These are phyloP conservation scores for Syzygium malaccense DNA, from an alignment of 441 rosid genomes.

Conservation along the genomic window DNA sequence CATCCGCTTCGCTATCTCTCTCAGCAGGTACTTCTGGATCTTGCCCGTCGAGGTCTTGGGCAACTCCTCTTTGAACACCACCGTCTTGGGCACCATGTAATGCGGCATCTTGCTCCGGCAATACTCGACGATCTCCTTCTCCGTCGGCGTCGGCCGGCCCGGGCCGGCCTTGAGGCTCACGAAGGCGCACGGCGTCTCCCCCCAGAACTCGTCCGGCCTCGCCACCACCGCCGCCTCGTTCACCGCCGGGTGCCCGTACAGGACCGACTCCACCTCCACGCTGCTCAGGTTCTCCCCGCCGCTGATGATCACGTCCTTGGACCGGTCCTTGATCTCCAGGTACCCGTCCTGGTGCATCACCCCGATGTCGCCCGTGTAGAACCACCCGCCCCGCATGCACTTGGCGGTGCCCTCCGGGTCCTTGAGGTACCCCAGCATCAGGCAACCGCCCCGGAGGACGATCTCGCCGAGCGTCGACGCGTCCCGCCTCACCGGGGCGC, in stretches of 20 bases:
- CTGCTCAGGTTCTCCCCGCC: conserved; percentile 85
- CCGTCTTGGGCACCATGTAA: conserved; percentile 64
- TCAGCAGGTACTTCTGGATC: conserved; percentile 54
- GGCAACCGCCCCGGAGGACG: conserved; percentile 51
- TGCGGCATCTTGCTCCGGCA: conserved; percentile 34
- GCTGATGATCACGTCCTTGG: conserved; percentile 76
- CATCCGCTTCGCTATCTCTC: conserved; percentile 47
- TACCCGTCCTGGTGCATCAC: conserved; percentile 76
- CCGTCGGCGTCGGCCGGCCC: conserved; percentile 18
- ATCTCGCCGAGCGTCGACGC: conserved; percentile 55
- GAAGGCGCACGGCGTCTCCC: conserved; percentile 83
- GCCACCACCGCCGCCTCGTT: conserved; percentile 80
- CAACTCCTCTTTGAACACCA: conserved; percentile 55
- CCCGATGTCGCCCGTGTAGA: conserved; percentile 69
- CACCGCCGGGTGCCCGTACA: conserved; percentile 50
- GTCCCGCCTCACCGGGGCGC: conserved; percentile 44
- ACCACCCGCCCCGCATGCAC: conserved; percentile 52
- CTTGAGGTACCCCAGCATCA: conserved; percentile 74
- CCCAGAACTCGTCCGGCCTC: conserved; percentile 69
- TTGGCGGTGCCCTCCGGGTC: conserved; percentile 44
- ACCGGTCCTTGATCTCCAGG: conserved; percentile 68
- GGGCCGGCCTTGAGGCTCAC: conserved; percentile 34
- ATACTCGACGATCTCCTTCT: conserved; percentile 48
- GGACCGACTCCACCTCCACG: conserved; percentile 62
- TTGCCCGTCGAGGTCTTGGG: conserved; percentile 85